A percentile compares a stretch with the other conserved stretches of the same genome.
Conservation (phyloP, 768 basidiomycete species). For the Paxillus involutus region DNA sequence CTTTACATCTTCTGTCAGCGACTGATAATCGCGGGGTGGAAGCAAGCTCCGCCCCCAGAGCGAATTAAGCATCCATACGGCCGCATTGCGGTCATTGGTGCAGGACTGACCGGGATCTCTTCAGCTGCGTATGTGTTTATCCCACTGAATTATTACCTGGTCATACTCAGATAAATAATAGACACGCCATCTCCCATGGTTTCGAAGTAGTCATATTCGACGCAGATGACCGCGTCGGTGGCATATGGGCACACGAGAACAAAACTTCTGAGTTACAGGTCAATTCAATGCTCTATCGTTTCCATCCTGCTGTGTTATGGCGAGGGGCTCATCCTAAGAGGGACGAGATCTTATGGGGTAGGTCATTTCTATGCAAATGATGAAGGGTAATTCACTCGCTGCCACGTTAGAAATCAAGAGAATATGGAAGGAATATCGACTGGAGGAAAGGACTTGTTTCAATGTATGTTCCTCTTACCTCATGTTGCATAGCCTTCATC, state of each 20-base stretch:
- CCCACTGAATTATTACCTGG: background rate
- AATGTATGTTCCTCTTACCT: constrained; percentile 27
- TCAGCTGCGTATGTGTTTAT: constrained; percentile 40
- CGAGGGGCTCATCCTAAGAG: constrained; percentile 41
- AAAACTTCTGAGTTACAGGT: constrained; percentile 50
- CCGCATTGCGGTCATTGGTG: constrained; percentile 50
- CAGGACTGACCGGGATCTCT: constrained; percentile 53
- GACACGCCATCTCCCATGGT: constrained; percentile 48
- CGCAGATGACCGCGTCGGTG: constrained; percentile 35
- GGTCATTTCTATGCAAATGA: background rate
- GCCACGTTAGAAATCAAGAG: constrained; percentile 34
- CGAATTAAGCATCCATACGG: constrained; percentile 34
- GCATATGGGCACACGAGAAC: constrained; percentile 54
- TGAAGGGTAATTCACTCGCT: background rate
- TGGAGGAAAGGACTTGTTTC: constrained; percentile 45
- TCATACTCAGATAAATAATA: constrained; percentile 1
- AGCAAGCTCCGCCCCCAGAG: constrained; percentile 29
- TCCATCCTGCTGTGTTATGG: constrained; percentile 48
- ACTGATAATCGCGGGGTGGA: constrained; percentile 41
- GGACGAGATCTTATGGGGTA: constrained; percentile 51
- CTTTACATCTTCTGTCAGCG: constrained; percentile 37
- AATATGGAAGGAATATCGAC: constrained; percentile 51
- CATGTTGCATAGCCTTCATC: background rate
- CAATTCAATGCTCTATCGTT: constrained; percentile 51
- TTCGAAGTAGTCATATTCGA: constrained; percentile 56